Evolutionary conservation across 2,329 filamentous ascomycete genomes (phyloP).

Genomic region (Metarhizium robertsii): DNA sequence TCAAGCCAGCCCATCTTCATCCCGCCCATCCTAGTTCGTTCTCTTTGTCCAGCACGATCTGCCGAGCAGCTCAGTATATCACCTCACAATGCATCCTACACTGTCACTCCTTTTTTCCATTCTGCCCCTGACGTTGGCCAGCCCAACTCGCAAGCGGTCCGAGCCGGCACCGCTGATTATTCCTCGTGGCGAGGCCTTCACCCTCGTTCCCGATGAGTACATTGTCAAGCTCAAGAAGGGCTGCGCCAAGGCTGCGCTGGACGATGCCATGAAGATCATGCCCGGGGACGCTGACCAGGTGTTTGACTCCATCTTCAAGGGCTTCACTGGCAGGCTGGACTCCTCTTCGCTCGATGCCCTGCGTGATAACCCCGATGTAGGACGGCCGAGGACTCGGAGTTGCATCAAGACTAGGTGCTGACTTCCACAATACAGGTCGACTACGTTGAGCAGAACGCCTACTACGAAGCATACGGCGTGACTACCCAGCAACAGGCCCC

Average conservation of each 20-base stretch:
- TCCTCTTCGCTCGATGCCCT: constrained; percentile 8
- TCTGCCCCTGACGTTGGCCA: constrained; percentile 20
- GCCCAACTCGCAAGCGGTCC: constrained; percentile 15
- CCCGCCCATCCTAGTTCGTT: too few relatives aligned
- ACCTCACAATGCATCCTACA: neutral
- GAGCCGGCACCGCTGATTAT: constrained; percentile 17
- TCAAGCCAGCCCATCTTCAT: neutral
- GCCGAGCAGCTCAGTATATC: neutral
- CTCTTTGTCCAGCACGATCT: too few relatives aligned
- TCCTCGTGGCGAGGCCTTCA: constrained; percentile 1
- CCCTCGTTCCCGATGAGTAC: constrained; percentile 15
- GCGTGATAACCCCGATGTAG: constrained; percentile 13
- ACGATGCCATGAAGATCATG: constrained; percentile 9
- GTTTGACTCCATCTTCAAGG: constrained; percentile 13
- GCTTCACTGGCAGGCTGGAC: constrained; percentile 15
- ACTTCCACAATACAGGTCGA: constrained; percentile 14
- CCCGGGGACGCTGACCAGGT: constrained; percentile 12
- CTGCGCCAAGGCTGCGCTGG: constrained; percentile 6
- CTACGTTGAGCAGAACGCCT: constrained; percentile 26
- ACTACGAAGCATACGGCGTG: neutral
- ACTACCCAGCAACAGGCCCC: constrained; percentile 25
- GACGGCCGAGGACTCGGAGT: neutral
- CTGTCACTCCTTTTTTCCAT: constrained; percentile 18
- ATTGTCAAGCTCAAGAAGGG: constrained; percentile 18
- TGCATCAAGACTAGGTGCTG: neutral